Percentiles rank a stretch among this genome's conserved stretches.
phyloP scores from a whole-genome alignment of 345 rosid species.

The Populus alba region DNA sequence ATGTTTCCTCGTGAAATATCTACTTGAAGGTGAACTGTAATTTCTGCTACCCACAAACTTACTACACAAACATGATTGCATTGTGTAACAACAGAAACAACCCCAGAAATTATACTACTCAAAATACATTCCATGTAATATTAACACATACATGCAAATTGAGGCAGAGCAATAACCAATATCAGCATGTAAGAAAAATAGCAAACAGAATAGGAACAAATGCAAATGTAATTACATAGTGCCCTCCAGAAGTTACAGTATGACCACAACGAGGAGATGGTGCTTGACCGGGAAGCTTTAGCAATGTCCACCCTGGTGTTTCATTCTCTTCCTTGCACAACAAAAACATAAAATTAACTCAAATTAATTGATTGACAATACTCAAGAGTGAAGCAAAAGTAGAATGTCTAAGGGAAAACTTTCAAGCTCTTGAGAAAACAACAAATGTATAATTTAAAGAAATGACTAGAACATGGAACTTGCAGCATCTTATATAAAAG shows the following conservation, averaged over 20 bases:
- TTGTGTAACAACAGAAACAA: background rate
- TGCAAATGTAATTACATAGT: slow-evolving; percentile 56
- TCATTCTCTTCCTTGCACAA: slow-evolving; percentile 95
- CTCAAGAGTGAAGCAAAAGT: background rate
- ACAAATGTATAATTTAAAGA: no score
- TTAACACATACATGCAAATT: background rate
- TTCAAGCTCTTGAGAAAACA: background rate
- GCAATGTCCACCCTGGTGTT: slow-evolving; percentile 96
- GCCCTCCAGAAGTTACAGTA: slow-evolving; percentile 86
- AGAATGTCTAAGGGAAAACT: background rate
- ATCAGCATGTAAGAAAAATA: background rate
- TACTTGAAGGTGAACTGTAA: background rate
- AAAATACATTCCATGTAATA: background rate
- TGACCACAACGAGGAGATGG: slow-evolving; percentile 96
- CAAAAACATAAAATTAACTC: slow-evolving; percentile 31
- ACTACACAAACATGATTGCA: background rate
- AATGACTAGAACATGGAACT: background rate
- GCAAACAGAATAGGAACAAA: slow-evolving; percentile 8
- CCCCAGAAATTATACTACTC: background rate
- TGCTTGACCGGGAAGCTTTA: slow-evolving; percentile 98
- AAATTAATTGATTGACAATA: background rate
- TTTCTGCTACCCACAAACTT: background rate
- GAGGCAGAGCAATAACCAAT: background rate
- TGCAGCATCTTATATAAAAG: background rate
- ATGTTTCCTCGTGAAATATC: background rate